Evolutionary conservation across 192 early-diverging fungal species (phyloP).

Genomic region (Physocladia obscura): DNA sequence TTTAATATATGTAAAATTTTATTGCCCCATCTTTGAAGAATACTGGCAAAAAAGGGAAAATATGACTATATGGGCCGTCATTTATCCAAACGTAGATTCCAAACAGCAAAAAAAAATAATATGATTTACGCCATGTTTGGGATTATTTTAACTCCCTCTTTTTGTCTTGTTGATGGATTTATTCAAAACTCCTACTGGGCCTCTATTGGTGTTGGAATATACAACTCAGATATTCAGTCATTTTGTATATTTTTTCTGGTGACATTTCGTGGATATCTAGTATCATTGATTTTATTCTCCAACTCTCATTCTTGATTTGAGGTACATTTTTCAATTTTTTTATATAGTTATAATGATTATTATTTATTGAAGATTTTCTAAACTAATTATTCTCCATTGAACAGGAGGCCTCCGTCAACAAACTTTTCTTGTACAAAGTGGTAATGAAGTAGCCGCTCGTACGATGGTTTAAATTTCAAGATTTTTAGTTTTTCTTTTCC

Average conservation of each 20-base stretch:
- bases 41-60: not conserved
- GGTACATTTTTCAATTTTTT: too few species aligned
- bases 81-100: not conserved
- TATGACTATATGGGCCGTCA: not conserved
- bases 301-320: not conserved
- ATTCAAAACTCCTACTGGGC: conserved; percentile 17
- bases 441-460: not conserved
- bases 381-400: too few species aligned
- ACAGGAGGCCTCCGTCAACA: too few species aligned
- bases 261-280: not conserved
- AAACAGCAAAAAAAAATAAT: not conserved
- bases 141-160: not conserved
- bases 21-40: not conserved
- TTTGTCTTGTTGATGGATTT: not conserved
- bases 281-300: not conserved
- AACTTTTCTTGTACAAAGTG: not conserved
- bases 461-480: not conserved
- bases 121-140: not conserved
- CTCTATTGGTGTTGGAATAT: conserved; percentile 7
- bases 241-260: too few species aligned
- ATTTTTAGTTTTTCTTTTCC: too few species aligned
- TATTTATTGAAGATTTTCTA: too few species aligned
- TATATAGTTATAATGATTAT: too few species aligned
- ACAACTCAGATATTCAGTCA: not conserved
- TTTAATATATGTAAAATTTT: not conserved